Conservation (phyloP, 306 rosid genomes). For the Aeschynomene evenia region DNA sequence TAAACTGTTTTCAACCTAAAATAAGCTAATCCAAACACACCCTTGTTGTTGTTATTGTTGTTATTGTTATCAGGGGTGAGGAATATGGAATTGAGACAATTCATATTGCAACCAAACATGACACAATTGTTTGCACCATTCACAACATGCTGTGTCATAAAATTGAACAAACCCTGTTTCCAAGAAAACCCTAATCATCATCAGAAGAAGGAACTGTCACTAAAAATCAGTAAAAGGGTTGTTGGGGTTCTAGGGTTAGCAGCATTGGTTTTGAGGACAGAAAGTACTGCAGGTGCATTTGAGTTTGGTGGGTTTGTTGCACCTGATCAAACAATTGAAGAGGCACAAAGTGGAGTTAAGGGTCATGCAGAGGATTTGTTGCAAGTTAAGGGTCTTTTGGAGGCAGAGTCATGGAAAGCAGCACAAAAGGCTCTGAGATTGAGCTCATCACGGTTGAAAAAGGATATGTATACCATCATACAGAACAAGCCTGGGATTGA, state of each 20-base stretch:
- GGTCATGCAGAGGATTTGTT: conserved; percentile 37
- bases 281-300: conserved; percentile 45
- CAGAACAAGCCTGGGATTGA: conserved; percentile 59
- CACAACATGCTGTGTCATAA: conserved; percentile 34
- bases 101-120: conserved; percentile 34
- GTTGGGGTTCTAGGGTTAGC: conserved; percentile 1
- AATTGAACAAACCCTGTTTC: conserved; percentile 8
- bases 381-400: conserved; percentile 48
- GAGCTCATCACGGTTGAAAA: conserved; percentile 54
- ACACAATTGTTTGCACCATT: conserved; percentile 39
- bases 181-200: not conserved
- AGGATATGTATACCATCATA: conserved; percentile 63
- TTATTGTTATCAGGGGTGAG: conserved; percentile 15
- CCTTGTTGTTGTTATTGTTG: too few species aligned
- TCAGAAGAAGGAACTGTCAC: conserved; percentile 17
- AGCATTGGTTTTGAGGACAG: not conserved
- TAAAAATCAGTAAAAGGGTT: conserved; percentile 25
- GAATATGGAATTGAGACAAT: conserved; percentile 43
- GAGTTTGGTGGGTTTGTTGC: conserved; percentile 46
- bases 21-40: too few species aligned
- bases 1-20: too few species aligned
- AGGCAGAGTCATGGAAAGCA: conserved; percentile 57
- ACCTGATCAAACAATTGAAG: conserved; percentile 36
- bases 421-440: conserved; percentile 56
- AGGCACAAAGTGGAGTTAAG: conserved; percentile 41